These are phyloP conservation scores for Cyclotella baltica DNA, from an alignment of 108 stramenopile species.

Conservation along the genomic window DNA sequence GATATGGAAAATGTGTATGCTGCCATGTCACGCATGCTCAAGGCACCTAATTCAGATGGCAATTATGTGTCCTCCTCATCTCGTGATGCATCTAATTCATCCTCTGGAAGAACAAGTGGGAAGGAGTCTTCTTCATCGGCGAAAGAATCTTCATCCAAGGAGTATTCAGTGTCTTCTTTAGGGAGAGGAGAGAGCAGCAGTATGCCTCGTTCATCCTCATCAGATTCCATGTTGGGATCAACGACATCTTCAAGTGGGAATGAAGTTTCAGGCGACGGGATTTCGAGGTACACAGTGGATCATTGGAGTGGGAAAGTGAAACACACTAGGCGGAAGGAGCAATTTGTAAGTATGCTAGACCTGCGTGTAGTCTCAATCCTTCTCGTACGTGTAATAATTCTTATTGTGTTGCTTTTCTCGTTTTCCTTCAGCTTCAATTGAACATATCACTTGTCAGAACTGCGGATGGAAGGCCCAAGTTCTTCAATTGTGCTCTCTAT, in stretches of 20 bases:
- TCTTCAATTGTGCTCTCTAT: constrained; percentile 79
- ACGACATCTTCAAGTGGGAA: constrained; percentile 29
- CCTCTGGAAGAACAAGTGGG: constrained; percentile 2
- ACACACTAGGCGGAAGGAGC: constrained; percentile 53
- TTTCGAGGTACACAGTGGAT: constrained; percentile 40
- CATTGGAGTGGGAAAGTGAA: constrained; percentile 69
- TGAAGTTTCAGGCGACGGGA: constrained; percentile 25
- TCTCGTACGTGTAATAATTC: neutral
- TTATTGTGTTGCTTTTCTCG: constrained; percentile 5
- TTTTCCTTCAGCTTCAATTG: constrained; percentile 61
- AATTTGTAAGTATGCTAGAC: constrained; percentile 38
- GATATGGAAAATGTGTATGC: constrained; percentile 82
- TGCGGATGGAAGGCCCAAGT: constrained; percentile 74
- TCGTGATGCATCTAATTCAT: constrained; percentile 2
- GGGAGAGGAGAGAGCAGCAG: neutral
- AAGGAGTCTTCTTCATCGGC: neutral
- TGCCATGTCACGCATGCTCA: constrained; percentile 82
- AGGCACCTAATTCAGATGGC: constrained; percentile 14
- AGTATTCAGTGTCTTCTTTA: neutral
- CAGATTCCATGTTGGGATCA: constrained; percentile 32
- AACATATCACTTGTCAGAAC: constrained; percentile 78
- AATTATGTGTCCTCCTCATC: constrained; percentile 11
- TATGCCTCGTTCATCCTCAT: constrained; percentile 14
- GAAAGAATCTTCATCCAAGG: neutral
- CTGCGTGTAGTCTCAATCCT: neutral